These are phyloP conservation scores for Eimeria acervulina DNA, from an alignment of 169 alveolate genomes.

Conservation along the genomic window DNA sequence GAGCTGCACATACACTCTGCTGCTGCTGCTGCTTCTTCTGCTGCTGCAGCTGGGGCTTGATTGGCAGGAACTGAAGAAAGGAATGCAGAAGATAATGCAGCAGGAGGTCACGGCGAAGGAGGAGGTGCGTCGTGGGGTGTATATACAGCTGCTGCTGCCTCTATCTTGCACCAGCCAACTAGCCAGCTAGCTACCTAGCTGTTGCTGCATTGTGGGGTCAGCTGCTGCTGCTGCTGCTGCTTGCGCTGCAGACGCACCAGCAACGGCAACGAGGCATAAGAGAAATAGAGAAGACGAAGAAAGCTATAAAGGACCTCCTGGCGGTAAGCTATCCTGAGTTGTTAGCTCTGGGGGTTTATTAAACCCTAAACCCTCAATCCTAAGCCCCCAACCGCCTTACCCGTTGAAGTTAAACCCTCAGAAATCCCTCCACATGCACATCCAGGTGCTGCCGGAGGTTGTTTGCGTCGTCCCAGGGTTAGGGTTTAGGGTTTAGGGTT, in stretches of 20 bases:
- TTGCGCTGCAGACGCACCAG: slow-evolving; percentile 1
- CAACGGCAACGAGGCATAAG: neutral
- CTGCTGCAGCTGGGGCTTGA: slow-evolving; percentile 65
- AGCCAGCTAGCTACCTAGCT: slow-evolving; percentile 4
- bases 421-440: neutral
- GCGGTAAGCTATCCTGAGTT: neutral
- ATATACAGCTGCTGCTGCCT: neutral
- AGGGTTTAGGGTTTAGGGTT: slow-evolving; percentile 51
- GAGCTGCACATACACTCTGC: neutral
- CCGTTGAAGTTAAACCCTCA: neutral
- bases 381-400: neutral
- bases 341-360: neutral
- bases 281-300: slow-evolving; percentile 31
- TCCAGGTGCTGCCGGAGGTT: neutral
- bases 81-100: slow-evolving; percentile 40
- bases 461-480: neutral
- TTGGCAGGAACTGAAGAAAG: slow-evolving; percentile 14
- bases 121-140: slow-evolving; percentile 29
- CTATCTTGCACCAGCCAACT: neutral
- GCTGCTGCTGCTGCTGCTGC: neutral
- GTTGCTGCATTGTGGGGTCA: neutral
- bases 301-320: slow-evolving; percentile 33
- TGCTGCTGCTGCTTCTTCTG: slow-evolving; percentile 58
- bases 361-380: slow-evolving; percentile 10
- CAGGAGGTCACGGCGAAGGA: slow-evolving; percentile 30